Evolutionary conservation across 148 eudicot genomes (phyloP).

Genomic region (Spergularia marina): DNA sequence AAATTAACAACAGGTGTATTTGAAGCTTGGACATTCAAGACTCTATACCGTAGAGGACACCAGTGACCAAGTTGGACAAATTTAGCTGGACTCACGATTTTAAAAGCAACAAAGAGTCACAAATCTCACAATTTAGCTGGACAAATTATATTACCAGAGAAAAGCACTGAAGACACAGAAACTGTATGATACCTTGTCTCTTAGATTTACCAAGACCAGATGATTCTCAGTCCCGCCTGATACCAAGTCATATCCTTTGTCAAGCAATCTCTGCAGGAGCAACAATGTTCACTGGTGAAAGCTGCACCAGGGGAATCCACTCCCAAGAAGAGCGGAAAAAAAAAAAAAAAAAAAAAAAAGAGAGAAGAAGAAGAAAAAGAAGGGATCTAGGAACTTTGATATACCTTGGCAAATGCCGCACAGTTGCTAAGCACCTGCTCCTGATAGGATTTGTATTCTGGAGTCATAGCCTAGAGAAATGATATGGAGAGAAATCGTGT

Average conservation of each 20-base stretch:
- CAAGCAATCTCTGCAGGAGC: constrained; percentile 57
- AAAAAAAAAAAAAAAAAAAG: no score
- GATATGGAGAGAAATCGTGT: neutral
- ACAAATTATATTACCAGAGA: neutral
- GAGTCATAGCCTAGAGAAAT: constrained; percentile 66
- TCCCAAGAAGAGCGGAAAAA: no score
- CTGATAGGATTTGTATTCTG: constrained; percentile 94
- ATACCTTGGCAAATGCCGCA: constrained; percentile 88
- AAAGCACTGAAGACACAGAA: neutral
- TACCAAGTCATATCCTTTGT: constrained; percentile 84
- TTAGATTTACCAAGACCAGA: constrained; percentile 84
- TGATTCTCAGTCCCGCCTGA: constrained; percentile 99
- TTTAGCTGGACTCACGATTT: neutral
- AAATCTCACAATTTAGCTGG: neutral
- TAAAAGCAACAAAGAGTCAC: neutral
- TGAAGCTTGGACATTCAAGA: neutral
- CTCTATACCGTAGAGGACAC: neutral
- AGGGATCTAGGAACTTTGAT: neutral
- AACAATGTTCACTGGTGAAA: constrained; percentile 6
- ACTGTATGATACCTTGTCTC: constrained; percentile 57
- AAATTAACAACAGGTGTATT: neutral
- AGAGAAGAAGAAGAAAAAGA: no score
- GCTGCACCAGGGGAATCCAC: constrained; percentile 12
- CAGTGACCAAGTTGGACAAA: neutral
- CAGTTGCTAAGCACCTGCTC: constrained; percentile 96